Evolutionary conservation across 1,284 basidiomycete species (phyloP).

Genomic region (Cryptococcus sp.): DNA sequence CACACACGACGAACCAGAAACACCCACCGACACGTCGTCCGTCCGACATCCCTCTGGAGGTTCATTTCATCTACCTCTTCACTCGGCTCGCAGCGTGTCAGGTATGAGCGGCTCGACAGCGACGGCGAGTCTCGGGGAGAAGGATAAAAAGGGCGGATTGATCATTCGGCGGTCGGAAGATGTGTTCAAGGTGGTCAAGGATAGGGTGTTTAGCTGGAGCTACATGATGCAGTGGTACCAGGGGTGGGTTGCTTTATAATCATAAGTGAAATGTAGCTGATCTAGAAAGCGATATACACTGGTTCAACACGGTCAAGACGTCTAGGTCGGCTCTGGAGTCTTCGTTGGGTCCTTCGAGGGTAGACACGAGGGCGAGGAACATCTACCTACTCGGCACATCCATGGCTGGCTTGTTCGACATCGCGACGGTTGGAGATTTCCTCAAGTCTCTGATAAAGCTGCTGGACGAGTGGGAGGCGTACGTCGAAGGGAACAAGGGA

Average conservation of each 20-base stretch:
- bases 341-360: conserved; percentile 32
- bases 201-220: conserved; percentile 37
- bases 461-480: conserved; percentile 49
- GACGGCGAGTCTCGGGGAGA: background rate
- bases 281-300: conserved; percentile 34
- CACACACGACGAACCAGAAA: conserved; percentile 5
- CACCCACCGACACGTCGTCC: conserved; percentile 6
- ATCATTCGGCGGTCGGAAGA: conserved; percentile 37
- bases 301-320: conserved; percentile 45
- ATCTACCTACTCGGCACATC: conserved; percentile 49
- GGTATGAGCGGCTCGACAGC: background rate
- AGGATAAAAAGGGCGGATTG: background rate
- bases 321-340: conserved; percentile 31
- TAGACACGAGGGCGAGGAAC: conserved; percentile 40
- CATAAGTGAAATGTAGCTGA: background rate
- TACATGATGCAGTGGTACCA: conserved; percentile 45
- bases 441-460: conserved; percentile 43
- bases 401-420: conserved; percentile 47
- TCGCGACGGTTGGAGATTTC: conserved; percentile 43
- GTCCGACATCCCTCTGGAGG: conserved; percentile 10
- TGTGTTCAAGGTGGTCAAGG: conserved; percentile 33
- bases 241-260: conserved; percentile 26
- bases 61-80: background rate
- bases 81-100: background rate
- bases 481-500: conserved; percentile 41